These are phyloP conservation scores for Flammula alnicola DNA, from an alignment of 1,284 basidiomycete species.

Conservation along the genomic window DNA sequence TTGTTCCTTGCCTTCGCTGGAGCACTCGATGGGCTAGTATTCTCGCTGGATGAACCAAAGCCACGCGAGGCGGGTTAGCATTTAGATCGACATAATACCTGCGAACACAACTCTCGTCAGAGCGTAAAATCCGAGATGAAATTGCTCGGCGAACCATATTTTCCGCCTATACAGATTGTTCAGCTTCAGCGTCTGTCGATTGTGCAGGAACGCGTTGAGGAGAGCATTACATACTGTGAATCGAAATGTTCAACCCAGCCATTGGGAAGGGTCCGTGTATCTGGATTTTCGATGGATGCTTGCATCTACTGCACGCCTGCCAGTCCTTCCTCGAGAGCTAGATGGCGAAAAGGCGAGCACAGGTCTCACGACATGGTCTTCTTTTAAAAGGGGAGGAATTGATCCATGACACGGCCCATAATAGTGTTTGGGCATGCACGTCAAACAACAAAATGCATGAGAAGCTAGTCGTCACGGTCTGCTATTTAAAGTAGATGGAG, in stretches of 20 bases:
- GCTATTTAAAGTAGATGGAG: slow-evolving; percentile 10
- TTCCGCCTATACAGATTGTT: slow-evolving; percentile 21
- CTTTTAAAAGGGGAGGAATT: slow-evolving; percentile 1
- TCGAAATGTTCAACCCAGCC: slow-evolving; percentile 32
- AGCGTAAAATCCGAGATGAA: neutral
- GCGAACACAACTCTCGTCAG: slow-evolving; percentile 1
- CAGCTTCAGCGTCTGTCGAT: no score
- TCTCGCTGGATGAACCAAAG: slow-evolving; percentile 29
- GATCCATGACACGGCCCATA: slow-evolving; percentile 1
- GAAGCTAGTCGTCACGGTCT: slow-evolving; percentile 4
- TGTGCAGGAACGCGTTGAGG: neutral
- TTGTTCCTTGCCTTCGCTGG: slow-evolving; percentile 12
- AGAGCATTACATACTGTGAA: slow-evolving; percentile 28
- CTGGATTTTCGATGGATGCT: slow-evolving; percentile 24
- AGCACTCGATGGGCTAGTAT: slow-evolving; percentile 15
- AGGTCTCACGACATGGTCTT: neutral
- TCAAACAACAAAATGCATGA: slow-evolving; percentile 1
- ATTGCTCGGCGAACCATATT: slow-evolving; percentile 17
- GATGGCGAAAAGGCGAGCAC: no score
- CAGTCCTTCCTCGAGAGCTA: no score
- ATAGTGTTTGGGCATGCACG: slow-evolving; percentile 6
- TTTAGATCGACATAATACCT: slow-evolving; percentile 37
- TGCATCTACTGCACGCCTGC: slow-evolving; percentile 20
- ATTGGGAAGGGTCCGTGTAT: slow-evolving; percentile 29
- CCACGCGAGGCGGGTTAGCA: slow-evolving; percentile 27